Base-by-base conservation (phyloP, 2,329 filamentous ascomycete genomes). In the Ophiognomonia clavigignenti-juglandacearum region DNA sequence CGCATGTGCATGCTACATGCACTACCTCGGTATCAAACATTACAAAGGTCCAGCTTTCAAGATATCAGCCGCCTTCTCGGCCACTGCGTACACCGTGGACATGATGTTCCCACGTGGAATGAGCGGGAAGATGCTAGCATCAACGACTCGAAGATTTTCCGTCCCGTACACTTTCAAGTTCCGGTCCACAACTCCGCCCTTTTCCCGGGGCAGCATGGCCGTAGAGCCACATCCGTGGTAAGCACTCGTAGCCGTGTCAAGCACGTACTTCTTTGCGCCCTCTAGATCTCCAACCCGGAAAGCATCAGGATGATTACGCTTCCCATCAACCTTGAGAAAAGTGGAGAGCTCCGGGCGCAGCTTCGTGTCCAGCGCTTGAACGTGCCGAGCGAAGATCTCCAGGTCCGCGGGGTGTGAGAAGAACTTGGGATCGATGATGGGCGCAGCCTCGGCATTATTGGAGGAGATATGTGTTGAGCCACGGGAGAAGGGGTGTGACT, bases 401-500 rank as follows among this genome's bases (percentile, higher is more conserved):
- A 79, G 58, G 51, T 78, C 75, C 39, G 73, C 65, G 4, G 74
- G 71, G 45, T 75, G 59, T 9, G 67, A 71, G 51, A 80, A 70
- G 60, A 70, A 79, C 26, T 72, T 68, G 14, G 73, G 72, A 48
- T 78, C 70, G 42, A 80, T 77, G 22, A 73, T 66, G 1, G 69
- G 66, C 23, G 64, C 60, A 14, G 68, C 67, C n/a, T 60, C 58
- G 4, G 68, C 61, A 29, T 70, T 64, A 1, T 66, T 47, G 4
- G 64, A 66, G 10, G 63, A 62, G 50, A 81, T 76, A 56, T 80
- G 78, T 48, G 77, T 71, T 29, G 67, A 61, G 10, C 77, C 77
- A 1, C 76, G 68, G 1, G 73, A 77, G 50, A 73, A 72, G 0
- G 77, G 75, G 48, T 79, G 78, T 13, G 53, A 51, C 32, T 52